Evolutionary conservation across 2,329 filamentous ascomycete genomes (phyloP), one percentile per base, ranked within the genome.

Genomic region (Cladosporium halotolerans): DNA sequence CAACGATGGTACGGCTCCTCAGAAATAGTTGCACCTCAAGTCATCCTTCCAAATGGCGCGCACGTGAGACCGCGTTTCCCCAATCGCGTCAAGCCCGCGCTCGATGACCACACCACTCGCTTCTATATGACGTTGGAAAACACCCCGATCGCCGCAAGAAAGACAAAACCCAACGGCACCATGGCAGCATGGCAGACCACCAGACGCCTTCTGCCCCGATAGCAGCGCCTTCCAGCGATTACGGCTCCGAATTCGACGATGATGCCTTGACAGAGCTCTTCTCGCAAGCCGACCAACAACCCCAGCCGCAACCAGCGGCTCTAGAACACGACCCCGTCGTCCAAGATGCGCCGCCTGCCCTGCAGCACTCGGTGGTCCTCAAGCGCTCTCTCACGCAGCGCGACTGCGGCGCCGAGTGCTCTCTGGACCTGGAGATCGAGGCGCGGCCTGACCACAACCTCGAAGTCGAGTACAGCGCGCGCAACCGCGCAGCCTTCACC

Each of bases 221-320:
- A 44, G 51, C 54, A 32, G 57, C 52, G 23, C 56, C 58, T 14
- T 62, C 72, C 44, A 83, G 79, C 66, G 81, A 84, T 59, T 85
- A 85, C 75, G 83, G 81, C 56, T 82, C 80, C 4, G 82, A 86
- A 56, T 76, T 85, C 59, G 80, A 83, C 69, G 76, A 81, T 57
- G 73, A 74, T 44, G 68, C 79, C 33, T 62, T 83, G 52, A 73
- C 74, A 61, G 70, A 74, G 38, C 65, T 84, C 31, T 68, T 84
- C 48, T 70, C 73, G 45, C 69, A 75, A 59, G 68, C 74, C 50
- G 68, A 68, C 40, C 41, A 14, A 4, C 31, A 19, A 6, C 59
- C 68, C 19, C 68, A 70, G 42, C 31, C 40, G 9, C 34, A 36
- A 36, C 34, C n/a, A 4, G 10, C 33, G 9, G 38, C 55, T 8